A percentile compares a stretch with the other conserved stretches of the same genome.
Evolutionary conservation across 139 green algal species (phyloP).

Genomic region (Parachlorella kessleri): DNA sequence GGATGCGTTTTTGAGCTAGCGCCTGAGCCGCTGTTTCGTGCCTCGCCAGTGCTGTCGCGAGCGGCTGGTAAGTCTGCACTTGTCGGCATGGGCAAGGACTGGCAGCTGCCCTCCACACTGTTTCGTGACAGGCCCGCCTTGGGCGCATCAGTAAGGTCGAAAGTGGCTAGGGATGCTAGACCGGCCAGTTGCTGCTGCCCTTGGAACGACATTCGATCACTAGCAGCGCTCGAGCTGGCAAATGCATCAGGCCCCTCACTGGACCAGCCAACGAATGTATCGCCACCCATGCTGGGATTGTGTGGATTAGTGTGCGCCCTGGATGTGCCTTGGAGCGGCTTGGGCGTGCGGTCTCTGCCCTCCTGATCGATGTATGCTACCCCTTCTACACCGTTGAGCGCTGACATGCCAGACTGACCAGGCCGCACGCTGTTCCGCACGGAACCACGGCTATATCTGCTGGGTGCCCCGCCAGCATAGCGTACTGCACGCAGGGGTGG

Average conservation of each 20-base stretch:
- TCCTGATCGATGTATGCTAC: conserved; percentile 48
- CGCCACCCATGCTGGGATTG: neutral
- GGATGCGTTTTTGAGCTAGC: neutral
- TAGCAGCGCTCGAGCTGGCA: too few species aligned
- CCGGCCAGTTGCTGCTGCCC: too few species aligned
- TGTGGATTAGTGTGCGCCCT: neutral
- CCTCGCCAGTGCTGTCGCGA: neutral
- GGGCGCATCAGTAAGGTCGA: too few species aligned
- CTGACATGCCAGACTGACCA: conserved; percentile 1
- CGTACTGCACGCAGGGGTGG: neutral
- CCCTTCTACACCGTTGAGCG: neutral
- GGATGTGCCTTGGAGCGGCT: conserved; percentile 57
- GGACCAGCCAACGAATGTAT: too few species aligned
- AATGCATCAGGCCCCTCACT: too few species aligned
- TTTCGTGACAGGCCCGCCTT: too few species aligned
- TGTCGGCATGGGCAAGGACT: neutral
- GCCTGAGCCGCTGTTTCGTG: neutral
- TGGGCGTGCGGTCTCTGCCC: conserved; percentile 67
- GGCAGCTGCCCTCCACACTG: too few species aligned
- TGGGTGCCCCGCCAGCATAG: neutral
- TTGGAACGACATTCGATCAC: too few species aligned
- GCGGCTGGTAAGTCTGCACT: neutral
- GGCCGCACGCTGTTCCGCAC: neutral
- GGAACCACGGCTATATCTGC: too few species aligned
- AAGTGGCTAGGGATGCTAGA: too few species aligned